phyloP scores from a whole-genome alignment of 352 stramenopile genomes.

The Phytophthora kernoviae region DNA sequence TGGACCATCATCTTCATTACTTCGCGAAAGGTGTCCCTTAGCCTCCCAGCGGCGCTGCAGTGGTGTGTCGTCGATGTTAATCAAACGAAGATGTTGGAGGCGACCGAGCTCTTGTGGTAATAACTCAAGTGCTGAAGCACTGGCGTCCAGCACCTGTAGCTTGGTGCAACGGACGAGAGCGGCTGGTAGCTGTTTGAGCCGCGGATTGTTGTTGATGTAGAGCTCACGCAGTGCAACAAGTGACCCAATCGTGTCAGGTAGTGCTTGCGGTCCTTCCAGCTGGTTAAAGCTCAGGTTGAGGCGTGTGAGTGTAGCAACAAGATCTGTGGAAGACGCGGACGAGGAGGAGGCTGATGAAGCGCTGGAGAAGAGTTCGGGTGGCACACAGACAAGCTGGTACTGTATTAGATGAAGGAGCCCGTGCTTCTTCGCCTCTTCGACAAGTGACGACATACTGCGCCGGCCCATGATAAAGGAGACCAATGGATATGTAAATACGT shows the following conservation, averaged over 20 bases:
- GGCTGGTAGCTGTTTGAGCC: conserved; percentile 52
- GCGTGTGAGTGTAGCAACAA: conserved; percentile 51
- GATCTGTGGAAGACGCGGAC: conserved; percentile 23
- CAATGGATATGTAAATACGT: conserved; percentile 1
- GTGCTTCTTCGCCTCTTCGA: conserved; percentile 64
- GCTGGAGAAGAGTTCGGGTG: conserved; percentile 38
- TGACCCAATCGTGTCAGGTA: conserved; percentile 62
- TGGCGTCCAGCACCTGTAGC: conserved; percentile 78
- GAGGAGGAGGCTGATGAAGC: conserved; percentile 17
- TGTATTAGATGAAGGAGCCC: conserved; percentile 65
- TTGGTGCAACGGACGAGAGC: conserved; percentile 65
- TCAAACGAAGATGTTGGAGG: conserved; percentile 59
- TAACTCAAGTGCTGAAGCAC: conserved; percentile 58
- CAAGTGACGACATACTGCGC: conserved; percentile 47
- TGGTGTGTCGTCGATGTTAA: conserved; percentile 80
- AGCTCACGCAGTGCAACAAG: conserved; percentile 73
- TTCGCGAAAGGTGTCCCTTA: conserved; percentile 56
- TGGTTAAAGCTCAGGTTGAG: conserved; percentile 88
- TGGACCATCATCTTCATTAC: conserved; percentile 20
- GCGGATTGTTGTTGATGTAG: conserved; percentile 87
- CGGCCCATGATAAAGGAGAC: conserved; percentile 29
- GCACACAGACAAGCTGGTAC: conserved; percentile 45
- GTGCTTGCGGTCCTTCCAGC: conserved; percentile 33
- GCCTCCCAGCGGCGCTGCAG: conserved; percentile 57
- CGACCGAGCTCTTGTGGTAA: conserved; percentile 74